Percentiles rank a stretch among this genome's conserved stretches.
Conservation (phyloP, 257 asterid species). For the Gardenia jasminoides region DNA sequence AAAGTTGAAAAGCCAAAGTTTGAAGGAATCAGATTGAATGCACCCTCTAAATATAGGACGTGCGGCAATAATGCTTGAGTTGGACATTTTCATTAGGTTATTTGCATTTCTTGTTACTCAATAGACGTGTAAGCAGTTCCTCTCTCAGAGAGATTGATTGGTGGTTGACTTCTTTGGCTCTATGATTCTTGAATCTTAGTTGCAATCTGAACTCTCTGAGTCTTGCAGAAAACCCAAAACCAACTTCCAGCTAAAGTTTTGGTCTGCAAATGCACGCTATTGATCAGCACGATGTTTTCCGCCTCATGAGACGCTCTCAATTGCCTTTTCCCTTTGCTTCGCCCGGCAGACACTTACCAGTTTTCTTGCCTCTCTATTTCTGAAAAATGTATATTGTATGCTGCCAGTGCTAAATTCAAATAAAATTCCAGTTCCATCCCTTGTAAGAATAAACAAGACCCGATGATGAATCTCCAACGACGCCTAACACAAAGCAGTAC, state of each 20-base stretch:
- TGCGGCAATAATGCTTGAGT: background rate
- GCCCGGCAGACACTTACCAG: background rate
- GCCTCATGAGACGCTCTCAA: background rate
- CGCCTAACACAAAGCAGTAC: too few species aligned
- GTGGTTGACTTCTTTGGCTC: background rate
- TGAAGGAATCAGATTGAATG: slow-evolving; percentile 1
- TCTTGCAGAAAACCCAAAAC: background rate
- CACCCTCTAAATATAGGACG: background rate
- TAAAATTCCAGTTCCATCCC: background rate
- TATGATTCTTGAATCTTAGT: background rate
- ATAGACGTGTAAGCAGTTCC: background rate
- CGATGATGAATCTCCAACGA: too few species aligned
- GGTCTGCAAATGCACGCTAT: background rate
- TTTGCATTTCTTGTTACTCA: background rate
- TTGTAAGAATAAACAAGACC: background rate
- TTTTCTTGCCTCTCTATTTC: background rate
- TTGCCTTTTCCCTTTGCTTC: slow-evolving; percentile 4
- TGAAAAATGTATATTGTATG: too few species aligned
- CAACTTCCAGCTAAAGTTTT: background rate
- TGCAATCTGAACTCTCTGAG: background rate
- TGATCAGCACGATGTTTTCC: background rate
- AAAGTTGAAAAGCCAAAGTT: background rate
- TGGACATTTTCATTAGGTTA: background rate
- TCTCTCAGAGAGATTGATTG: background rate
- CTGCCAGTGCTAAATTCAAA: too few species aligned